Evolutionary conservation across 2,329 filamentous ascomycete species (phyloP), one percentile per base, ranked within the genome.

Genomic region (Atkinsonella hypoxylon): DNA sequence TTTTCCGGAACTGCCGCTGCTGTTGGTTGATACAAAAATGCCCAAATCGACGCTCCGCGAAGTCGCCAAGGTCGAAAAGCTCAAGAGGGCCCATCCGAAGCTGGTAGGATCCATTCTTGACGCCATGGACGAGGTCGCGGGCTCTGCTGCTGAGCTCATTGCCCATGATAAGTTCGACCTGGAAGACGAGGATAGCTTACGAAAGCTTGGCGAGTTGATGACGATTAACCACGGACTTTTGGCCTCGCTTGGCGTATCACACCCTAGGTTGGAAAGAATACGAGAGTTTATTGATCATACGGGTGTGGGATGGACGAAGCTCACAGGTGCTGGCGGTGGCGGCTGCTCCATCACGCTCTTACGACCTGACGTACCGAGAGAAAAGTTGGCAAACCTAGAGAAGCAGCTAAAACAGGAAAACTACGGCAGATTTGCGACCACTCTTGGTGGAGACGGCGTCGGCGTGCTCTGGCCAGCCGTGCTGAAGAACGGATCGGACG

Each of bases 391-490:
- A 22, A 70, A 74, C 10, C 70, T 97, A 15, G 81, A 91, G 57
- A 63, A 72, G 39, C 79, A 81, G 54, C 77, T 91, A 2, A 71
- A 78, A 3, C 67, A 73, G 0, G 86, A 89, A 60, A 87, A 87
- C 1, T 98, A 93, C 64, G 77, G 81, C 59, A 85, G 84, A 59
- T 97, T 95, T 61, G 81, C 90, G 66, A 93, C 89, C 0, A 96
- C 87, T 0, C 78, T 98, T 0, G 93, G 90, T 4, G 90, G 91
- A 39, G 88, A 96, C 60, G 93, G 93, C 12, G 88, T 98, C 1
- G 93, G 93, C 38, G 89, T 98, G 1, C 76, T 98, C 4, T 95
- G 87, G 82, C 93, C 93, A 1, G 93, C 93, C 0, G 85, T 96
- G 0, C 72, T 96, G 26, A 87, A 88, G 64, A 95, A 94, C 54